These are phyloP conservation scores for Lagenidium giganteum DNA, from an alignment of 352 stramenopile genomes.

Conservation along the genomic window DNA sequence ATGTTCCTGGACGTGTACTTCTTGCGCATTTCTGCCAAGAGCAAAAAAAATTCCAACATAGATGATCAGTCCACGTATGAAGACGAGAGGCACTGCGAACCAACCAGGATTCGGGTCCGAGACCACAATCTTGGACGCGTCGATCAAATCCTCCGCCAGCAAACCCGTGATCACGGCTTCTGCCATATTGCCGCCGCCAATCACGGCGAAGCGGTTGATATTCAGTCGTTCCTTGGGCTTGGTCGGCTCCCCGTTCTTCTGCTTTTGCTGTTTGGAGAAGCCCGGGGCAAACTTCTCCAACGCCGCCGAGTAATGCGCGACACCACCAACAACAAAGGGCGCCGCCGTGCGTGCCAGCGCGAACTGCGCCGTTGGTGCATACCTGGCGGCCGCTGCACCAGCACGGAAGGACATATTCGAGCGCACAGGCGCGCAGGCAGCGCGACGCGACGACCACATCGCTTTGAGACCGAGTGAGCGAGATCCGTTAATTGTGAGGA, in stretches of 20 bases:
- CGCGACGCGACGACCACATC: no score
- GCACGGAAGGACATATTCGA: no score
- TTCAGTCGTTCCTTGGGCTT: constrained; percentile 17
- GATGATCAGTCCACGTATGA: constrained; percentile 13
- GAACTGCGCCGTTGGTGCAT: neutral
- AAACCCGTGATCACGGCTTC: constrained; percentile 85
- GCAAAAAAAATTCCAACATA: neutral
- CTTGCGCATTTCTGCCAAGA: constrained; percentile 33
- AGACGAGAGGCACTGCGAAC: constrained; percentile 6
- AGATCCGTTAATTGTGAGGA: no score
- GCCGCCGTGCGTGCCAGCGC: neutral
- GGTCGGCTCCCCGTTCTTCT: neutral
- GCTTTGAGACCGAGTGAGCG: no score
- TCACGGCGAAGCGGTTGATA: constrained; percentile 60
- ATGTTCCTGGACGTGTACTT: constrained; percentile 63
- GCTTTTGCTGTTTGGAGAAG: constrained; percentile 6
- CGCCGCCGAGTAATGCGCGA: neutral
- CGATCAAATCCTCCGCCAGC: constrained; percentile 58
- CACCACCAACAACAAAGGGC: neutral
- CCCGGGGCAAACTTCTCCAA: constrained; percentile 2
- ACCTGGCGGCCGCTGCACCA: no score
- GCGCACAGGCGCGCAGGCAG: no score
- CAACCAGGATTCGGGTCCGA: constrained; percentile 69
- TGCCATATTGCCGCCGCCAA: constrained; percentile 88
- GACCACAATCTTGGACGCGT: constrained; percentile 66